Evolutionary conservation across 1,139 yeast genomes (phyloP), one percentile per base, ranked within the genome.

Genomic region (Sugiyamaella sp.): DNA sequence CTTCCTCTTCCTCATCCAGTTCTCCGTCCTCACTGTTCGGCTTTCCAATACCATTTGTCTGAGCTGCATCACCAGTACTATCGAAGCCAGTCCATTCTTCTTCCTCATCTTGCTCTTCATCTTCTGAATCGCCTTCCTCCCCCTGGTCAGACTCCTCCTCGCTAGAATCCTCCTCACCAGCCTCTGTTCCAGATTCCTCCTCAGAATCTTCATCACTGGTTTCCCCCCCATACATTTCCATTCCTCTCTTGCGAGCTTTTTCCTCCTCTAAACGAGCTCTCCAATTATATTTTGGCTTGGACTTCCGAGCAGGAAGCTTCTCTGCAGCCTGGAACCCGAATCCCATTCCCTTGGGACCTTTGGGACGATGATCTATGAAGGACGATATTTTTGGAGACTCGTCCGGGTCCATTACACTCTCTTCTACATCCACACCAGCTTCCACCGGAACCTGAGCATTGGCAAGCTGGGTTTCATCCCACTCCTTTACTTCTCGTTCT

Each of bases 301-400:
- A 76, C 2, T 66, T 57, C 54, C 75, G 78, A 46, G 76, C 59
- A 1, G 57, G 77, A 1, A 78, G 71, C 53, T 76, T 78, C 29
- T 80, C 79, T 14, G 85, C 71, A 63, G 82, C 80, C 9, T 75
- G 72, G 66, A 89, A 88, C 1, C 88, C 88, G 12, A 62, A 58
- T 0, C 91, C 91, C 17, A 60, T 55, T 0, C 86, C 86, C 14
- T 86, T 86, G 60, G 76, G 77, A 52, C 80, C 78, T 3, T 77
- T 74, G 0, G 95, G 95, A 60, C 95, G 76, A 64, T 82, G 77
- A 68, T 89, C 96, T 14, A 88, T 77, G 63, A 89, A 87, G 0
- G 85, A 75, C 0, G 89, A 77, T 2, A 71, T 67, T 0, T 66
- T 53, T 1, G 48, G 35, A 8, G 44, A 55, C 16, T 56, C 57